Evolutionary conservation across 2,329 filamentous ascomycete species (phyloP).

Genomic region (Mariannaea sp.): DNA sequence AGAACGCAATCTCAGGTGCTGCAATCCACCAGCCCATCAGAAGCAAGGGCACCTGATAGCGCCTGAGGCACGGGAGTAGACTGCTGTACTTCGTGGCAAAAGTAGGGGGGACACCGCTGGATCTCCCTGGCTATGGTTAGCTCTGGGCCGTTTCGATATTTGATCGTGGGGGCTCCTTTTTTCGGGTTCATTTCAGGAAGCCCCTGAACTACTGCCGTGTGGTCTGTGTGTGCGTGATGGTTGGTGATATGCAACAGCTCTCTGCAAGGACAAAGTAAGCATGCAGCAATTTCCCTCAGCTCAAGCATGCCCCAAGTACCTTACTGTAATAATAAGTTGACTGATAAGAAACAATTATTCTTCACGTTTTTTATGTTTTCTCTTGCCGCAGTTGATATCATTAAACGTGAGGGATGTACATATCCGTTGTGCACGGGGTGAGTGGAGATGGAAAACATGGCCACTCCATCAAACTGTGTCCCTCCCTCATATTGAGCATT

Average conservation of each 20-base stretch:
- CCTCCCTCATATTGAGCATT: no score
- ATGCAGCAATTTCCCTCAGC: neutral
- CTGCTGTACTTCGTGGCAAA: neutral
- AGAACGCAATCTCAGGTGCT: conserved; percentile 29
- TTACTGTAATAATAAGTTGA: neutral
- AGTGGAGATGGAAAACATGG: neutral
- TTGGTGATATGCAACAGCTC: neutral
- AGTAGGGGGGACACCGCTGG: conserved; percentile 13
- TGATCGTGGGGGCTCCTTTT: neutral
- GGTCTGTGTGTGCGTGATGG: neutral
- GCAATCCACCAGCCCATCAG: conserved; percentile 9
- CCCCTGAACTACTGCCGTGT: conserved; percentile 18
- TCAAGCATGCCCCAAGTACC: neutral
- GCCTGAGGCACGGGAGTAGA: no score
- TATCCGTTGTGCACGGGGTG: conserved; percentile 8
- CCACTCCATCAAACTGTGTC: no score
- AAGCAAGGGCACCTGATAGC: neutral
- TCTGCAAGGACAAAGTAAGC: neutral
- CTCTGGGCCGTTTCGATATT: conserved; percentile 4
- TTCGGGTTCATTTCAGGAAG: conserved; percentile 12
- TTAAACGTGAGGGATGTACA: conserved; percentile 4
- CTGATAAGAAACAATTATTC: no score
- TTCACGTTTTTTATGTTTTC: no score
- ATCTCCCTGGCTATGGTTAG: neutral
- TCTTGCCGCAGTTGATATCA: conserved; percentile 9